Conservation (phyloP, 768 basidiomycete species). For the Leucocoprinus leucothites region DNA sequence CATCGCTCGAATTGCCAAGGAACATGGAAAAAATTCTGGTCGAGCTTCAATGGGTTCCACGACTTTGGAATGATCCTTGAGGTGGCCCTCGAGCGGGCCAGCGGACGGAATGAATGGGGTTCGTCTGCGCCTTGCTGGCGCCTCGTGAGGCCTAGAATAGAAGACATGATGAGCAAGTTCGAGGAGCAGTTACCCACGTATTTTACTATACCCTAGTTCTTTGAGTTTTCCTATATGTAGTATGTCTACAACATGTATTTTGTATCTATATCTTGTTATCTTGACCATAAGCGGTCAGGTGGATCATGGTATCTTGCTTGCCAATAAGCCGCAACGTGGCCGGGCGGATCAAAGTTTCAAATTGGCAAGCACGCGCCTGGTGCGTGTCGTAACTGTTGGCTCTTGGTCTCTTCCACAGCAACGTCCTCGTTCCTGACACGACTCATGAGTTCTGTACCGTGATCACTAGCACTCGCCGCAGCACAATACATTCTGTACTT, state of each 20-base stretch:
- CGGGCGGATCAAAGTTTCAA: constrained; percentile 9
- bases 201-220: too few relatives aligned
- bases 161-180: not conserved
- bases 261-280: too few relatives aligned
- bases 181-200: not conserved
- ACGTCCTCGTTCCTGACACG: not conserved
- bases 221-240: too few relatives aligned
- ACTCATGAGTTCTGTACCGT: constrained; percentile 7
- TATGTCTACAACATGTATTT: too few relatives aligned
- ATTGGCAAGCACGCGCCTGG: constrained; percentile 2
- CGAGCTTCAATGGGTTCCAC: not conserved
- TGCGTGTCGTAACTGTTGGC: not conserved
- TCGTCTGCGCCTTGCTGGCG: not conserved
- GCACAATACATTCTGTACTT: not conserved
- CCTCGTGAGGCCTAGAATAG: not conserved
- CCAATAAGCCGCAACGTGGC: not conserved
- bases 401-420: not conserved
- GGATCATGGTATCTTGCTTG: not conserved
- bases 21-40: not conserved
- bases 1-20: not conserved
- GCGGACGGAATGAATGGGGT: not conserved
- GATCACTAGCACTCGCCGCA: not conserved
- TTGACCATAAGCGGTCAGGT: too few relatives aligned
- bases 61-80: not conserved
- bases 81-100: not conserved